These are phyloP conservation scores for Apophysomyces variabilis DNA, from an alignment of 371 early-diverging fungal species.

Conservation along the genomic window DNA sequence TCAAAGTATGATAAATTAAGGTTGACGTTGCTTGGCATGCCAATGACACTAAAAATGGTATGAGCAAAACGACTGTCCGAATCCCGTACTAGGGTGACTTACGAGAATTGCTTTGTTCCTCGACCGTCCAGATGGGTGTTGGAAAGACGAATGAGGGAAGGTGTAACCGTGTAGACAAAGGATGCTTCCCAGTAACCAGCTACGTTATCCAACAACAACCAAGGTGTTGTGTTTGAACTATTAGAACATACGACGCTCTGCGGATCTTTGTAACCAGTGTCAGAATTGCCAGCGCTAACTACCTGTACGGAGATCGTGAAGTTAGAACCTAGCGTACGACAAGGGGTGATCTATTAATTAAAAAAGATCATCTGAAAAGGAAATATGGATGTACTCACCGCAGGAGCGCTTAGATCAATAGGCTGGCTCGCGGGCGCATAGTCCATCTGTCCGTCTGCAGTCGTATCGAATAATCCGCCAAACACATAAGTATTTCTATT, in stretches of 20 bases:
- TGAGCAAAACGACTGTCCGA: not conserved
- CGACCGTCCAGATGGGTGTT: constrained; percentile 63
- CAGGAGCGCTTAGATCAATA: constrained; percentile 33
- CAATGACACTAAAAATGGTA: constrained; percentile 34
- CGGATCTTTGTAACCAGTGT: constrained; percentile 49
- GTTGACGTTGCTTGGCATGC: constrained; percentile 48
- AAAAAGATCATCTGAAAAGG: constrained; percentile 14
- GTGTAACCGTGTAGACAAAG: constrained; percentile 64
- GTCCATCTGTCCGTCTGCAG: constrained; percentile 42
- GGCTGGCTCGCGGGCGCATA: constrained; percentile 51
- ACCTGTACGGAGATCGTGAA: constrained; percentile 13
- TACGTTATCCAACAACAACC: constrained; percentile 68
- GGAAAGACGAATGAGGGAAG: constrained; percentile 69
- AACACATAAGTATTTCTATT: constrained; percentile 32
- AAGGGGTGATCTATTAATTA: constrained; percentile 11
- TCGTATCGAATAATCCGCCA: constrained; percentile 50
- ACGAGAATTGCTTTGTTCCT: constrained; percentile 72
- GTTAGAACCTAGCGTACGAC: constrained; percentile 10
- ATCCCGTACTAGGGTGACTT: constrained; percentile 18
- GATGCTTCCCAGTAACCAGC: constrained; percentile 69
- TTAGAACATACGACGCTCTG: constrained; percentile 53
- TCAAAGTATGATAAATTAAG: constrained; percentile 69
- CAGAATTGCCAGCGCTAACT: constrained; percentile 21
- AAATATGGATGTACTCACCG: constrained; percentile 29
- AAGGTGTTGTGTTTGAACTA: constrained; percentile 42